Evolutionary conservation across 129 eudicot species (phyloP).

Genomic region (Cynara cardunculus): DNA sequence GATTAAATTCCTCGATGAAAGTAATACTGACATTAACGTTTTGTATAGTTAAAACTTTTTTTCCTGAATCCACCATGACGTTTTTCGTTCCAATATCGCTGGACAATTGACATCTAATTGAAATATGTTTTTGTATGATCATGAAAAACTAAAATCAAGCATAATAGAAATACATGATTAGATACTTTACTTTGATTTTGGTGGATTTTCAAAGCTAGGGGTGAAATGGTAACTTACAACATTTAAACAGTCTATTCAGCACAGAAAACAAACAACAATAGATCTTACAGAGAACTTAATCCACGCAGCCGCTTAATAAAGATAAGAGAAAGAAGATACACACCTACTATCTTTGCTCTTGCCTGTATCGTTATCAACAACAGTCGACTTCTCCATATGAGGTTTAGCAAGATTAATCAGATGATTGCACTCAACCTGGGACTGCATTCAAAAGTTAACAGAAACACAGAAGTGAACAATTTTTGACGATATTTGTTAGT

Average conservation of each 20-base stretch:
- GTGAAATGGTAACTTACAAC: not conserved
- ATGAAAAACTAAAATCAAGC: not conserved
- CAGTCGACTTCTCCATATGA: slow-evolving; percentile 84
- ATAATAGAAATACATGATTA: not conserved
- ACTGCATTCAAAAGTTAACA: slow-evolving; percentile 35
- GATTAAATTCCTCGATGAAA: too few species aligned
- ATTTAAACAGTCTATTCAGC: not conserved
- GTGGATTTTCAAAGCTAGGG: not conserved
- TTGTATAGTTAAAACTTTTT: too few species aligned
- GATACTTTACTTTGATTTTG: too few species aligned
- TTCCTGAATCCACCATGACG: too few species aligned
- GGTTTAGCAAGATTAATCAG: slow-evolving; percentile 90
- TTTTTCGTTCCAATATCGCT: too few species aligned
- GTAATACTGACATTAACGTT: too few species aligned
- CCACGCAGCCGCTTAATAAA: not conserved
- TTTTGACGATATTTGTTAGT: not conserved
- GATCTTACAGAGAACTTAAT: not conserved
- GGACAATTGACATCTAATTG: too few species aligned
- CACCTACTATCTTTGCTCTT: slow-evolving; percentile 87
- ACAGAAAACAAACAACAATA: not conserved
- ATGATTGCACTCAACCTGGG: slow-evolving; percentile 81
- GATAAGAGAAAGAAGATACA: slow-evolving; percentile 17
- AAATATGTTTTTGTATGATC: not conserved
- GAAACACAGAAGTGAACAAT: not conserved
- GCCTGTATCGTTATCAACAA: slow-evolving; percentile 83